A percentile compares a stretch with the other conserved stretches of the same genome.
Conservation (phyloP, 1,284 basidiomycete species). For the Peniophora sp. region DNA sequence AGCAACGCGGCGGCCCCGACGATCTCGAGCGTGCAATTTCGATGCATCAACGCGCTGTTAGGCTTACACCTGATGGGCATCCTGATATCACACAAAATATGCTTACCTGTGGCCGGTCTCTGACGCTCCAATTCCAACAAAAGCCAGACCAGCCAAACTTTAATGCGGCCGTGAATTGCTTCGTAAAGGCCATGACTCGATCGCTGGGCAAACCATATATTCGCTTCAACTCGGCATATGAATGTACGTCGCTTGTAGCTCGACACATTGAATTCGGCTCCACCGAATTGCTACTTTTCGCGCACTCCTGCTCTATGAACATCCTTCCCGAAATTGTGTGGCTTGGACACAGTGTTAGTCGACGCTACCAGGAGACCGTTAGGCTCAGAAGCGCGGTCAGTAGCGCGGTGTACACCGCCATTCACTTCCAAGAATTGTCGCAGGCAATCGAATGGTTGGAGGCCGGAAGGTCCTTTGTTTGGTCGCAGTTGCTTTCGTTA, state of each 20-base stretch:
- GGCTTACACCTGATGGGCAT: too few species aligned
- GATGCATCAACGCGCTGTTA: too few species aligned
- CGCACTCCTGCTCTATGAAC: constrained; percentile 11
- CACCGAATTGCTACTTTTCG: background rate
- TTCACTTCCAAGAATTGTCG: background rate
- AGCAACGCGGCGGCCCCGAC: background rate
- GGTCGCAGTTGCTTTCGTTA: background rate
- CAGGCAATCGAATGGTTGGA: background rate
- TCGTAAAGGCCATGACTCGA: constrained; percentile 10
- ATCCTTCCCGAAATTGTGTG: background rate
- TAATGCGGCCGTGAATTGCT: constrained; percentile 18
- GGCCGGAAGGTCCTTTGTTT: background rate
- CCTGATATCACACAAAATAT: background rate
- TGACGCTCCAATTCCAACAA: background rate
- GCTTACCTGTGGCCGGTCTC: background rate
- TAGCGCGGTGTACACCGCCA: background rate
- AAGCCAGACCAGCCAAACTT: constrained; percentile 14
- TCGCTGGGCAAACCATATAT: constrained; percentile 13
- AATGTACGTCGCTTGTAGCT: background rate
- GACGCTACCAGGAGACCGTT: background rate
- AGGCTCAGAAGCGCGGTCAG: background rate
- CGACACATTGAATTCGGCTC: background rate
- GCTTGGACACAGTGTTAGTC: background rate
- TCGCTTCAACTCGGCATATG: constrained; percentile 12
- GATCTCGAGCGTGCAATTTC: background rate